Conservation (phyloP, 208 protist species). For the Leishmania gerbilli region DNA sequence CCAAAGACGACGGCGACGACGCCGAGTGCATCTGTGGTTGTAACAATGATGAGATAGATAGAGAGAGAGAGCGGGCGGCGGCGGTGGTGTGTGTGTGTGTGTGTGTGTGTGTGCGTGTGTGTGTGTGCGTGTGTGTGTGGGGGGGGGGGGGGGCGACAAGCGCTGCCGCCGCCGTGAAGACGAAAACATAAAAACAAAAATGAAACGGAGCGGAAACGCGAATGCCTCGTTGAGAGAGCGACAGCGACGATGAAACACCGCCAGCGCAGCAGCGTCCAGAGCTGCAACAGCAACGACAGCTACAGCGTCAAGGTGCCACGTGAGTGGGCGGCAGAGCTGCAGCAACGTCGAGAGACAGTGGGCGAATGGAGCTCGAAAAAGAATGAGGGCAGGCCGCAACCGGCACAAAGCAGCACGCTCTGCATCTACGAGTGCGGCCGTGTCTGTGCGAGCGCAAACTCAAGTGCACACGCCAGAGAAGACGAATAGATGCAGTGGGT, state of each 20-base stretch:
- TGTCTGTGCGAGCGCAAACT: not conserved
- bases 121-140: too few species aligned
- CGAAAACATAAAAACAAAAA: not conserved
- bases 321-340: not conserved
- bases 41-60: not conserved
- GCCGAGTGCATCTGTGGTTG: not conserved
- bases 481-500: too few species aligned
- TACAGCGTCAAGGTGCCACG: not conserved
- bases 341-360: not conserved
- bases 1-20: not conserved
- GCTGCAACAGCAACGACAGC: not conserved
- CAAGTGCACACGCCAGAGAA: too few species aligned
- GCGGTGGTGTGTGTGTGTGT: too few species aligned
- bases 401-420: not conserved
- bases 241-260: not conserved
- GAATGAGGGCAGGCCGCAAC: not conserved
- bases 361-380: not conserved
- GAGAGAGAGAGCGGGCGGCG: not conserved
- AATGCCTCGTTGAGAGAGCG: not conserved
- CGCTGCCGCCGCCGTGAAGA: not conserved
- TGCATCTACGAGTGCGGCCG: not conserved
- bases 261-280: not conserved
- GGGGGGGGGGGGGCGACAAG: not conserved
- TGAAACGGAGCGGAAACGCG: not conserved
- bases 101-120: too few species aligned